Percentiles rank a stretch among this genome's conserved stretches.
These are phyloP conservation scores for Neotropicomus parvogracilis DNA, from an alignment of 1,284 basidiomycete species.

Conservation along the genomic window DNA sequence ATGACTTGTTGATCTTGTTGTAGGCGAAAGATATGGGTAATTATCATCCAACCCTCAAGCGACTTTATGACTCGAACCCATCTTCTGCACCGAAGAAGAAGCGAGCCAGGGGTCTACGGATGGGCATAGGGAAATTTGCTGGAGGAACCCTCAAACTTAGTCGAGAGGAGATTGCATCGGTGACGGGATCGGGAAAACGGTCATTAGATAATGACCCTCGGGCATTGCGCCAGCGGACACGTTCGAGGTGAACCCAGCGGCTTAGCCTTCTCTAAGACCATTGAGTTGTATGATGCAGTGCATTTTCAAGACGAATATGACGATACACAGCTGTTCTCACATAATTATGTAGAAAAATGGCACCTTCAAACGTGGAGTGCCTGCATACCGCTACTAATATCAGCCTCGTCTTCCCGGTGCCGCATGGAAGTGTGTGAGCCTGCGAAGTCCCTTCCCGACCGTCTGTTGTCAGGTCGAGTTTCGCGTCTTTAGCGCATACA, in stretches of 20 bases:
- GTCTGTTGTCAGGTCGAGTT: constrained; percentile 28
- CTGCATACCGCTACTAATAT: constrained; percentile 23
- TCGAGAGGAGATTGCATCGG: constrained; percentile 52
- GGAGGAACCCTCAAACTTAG: constrained; percentile 64
- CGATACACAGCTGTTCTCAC: constrained; percentile 3
- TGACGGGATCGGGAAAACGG: constrained; percentile 32
- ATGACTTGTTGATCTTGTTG: constrained; percentile 7
- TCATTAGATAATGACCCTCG: constrained; percentile 10
- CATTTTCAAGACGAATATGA: constrained; percentile 7
- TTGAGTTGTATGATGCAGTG: constrained; percentile 1
- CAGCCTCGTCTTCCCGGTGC: constrained; percentile 22
- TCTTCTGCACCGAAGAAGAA: constrained; percentile 37
- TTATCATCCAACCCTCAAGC: constrained; percentile 74
- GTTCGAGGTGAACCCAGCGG: constrained; percentile 3
- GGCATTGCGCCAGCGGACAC: constrained; percentile 18
- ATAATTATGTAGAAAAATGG: constrained; percentile 11
- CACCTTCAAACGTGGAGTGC: constrained; percentile 23
- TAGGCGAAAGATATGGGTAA: constrained; percentile 78
- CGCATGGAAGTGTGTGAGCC: constrained; percentile 14
- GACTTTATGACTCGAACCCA: constrained; percentile 48
- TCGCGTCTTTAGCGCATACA: constrained; percentile 14
- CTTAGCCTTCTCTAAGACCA: background rate
- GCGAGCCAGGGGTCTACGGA: constrained; percentile 60
- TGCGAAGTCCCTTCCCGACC: constrained; percentile 25
- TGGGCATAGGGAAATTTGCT: constrained; percentile 75